Evolutionary conservation across 352 stramenopile species (phyloP).

Genomic region (Thraustotheca clavata): DNA sequence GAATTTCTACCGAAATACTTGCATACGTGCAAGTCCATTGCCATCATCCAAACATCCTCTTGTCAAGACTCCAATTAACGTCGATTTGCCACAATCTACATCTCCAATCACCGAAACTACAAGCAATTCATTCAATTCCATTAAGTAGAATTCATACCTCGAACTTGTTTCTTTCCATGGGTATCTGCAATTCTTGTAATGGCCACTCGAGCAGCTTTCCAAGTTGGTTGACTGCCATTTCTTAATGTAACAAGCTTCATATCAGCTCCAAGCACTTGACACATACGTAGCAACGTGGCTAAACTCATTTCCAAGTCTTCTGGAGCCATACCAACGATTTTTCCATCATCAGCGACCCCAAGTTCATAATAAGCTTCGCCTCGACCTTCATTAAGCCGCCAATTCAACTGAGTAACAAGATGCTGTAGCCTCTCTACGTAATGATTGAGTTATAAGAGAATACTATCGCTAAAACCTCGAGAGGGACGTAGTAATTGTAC

Average conservation of each 20-base stretch:
- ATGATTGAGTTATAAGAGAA: neutral
- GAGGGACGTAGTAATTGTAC: slow-evolving; percentile 69
- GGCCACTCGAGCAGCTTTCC: slow-evolving; percentile 40
- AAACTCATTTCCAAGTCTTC: slow-evolving; percentile 64
- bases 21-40: slow-evolving; percentile 75
- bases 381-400: slow-evolving; percentile 83
- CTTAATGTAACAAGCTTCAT: slow-evolving; percentile 58
- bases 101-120: slow-evolving; percentile 79
- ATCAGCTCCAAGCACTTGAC: slow-evolving; percentile 53
- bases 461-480: slow-evolving; percentile 25
- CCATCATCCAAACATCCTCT: slow-evolving; percentile 77
- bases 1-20: slow-evolving; percentile 57
- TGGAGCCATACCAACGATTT: slow-evolving; percentile 53
- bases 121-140: neutral
- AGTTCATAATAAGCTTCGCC: slow-evolving; percentile 82
- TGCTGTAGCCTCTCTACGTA: slow-evolving; percentile 61
- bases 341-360: slow-evolving; percentile 78
- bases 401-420: slow-evolving; percentile 86
- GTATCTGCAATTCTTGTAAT: slow-evolving; percentile 43
- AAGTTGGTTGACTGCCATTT: slow-evolving; percentile 26
- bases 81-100: slow-evolving; percentile 85
- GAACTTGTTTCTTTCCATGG: slow-evolving; percentile 48
- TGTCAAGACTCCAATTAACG: slow-evolving; percentile 82
- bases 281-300: slow-evolving; percentile 62
- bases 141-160: slow-evolving; percentile 28